These are phyloP conservation scores for Didymella keratinophila DNA, from an alignment of 2,329 filamentous ascomycete species.

Conservation along the genomic window DNA sequence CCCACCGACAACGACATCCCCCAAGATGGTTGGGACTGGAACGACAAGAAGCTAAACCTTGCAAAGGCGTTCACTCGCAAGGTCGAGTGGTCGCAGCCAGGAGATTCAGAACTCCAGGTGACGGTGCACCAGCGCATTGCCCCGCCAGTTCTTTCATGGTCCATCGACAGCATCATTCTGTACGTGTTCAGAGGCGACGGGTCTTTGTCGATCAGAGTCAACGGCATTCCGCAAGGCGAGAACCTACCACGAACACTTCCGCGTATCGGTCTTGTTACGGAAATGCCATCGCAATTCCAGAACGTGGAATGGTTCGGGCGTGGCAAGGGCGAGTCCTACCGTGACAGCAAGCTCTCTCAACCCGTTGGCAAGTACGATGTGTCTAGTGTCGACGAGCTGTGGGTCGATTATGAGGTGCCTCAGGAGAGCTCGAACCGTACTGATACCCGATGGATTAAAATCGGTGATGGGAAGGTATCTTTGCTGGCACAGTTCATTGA, in stretches of 20 bases:
- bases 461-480: conserved; percentile 25
- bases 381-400: conserved; percentile 58
- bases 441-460: conserved; percentile 64
- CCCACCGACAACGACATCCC: conserved; percentile 71
- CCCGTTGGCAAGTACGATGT: conserved; percentile 59
- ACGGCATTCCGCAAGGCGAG: conserved; percentile 57
- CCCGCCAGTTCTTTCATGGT: conserved; percentile 68
- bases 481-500: conserved; percentile 44
- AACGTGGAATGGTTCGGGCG: conserved; percentile 67
- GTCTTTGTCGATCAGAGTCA: conserved; percentile 56
- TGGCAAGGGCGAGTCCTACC: conserved; percentile 71
- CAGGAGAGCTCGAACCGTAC: conserved; percentile 73
- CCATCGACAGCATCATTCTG: conserved; percentile 51
- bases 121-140: conserved; percentile 60
- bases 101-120: conserved; percentile 43
- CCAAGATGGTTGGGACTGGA: conserved; percentile 65
- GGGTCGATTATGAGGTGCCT: conserved; percentile 69
- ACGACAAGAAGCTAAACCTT: conserved; percentile 44
- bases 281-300: conserved; percentile 58
- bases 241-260: conserved; percentile 65
- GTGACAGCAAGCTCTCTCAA: conserved; percentile 70
- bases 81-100: conserved; percentile 48
- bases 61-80: conserved; percentile 39
- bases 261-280: conserved; percentile 67
- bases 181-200: conserved; percentile 62